Base-by-base conservation (phyloP, 148 eudicot genomes). In the Silene uniflora region DNA sequence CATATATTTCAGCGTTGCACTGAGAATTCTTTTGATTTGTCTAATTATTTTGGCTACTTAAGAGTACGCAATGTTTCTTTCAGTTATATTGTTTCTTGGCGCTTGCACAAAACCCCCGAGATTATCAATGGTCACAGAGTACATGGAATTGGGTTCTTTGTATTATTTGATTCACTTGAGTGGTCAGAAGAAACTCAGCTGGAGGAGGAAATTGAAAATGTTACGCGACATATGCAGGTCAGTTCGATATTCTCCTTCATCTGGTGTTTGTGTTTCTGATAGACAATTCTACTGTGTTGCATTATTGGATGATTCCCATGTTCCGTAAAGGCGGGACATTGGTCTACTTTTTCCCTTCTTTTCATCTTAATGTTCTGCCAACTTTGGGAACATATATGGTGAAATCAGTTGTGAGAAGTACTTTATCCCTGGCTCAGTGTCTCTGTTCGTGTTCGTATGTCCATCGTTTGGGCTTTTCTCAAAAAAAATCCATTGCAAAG, bases 141-240 rank as follows among this genome's bases (percentile, higher is more conserved):
- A 89, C 90, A 96, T 96, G 99, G 99, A 96, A 84, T 89, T 91
- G 94, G 99, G 99, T 75, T 96, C 99, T 17, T 83, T 92, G 78
- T 96, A 90, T 81, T 92, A 86, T 85, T 83, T 92, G 89, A 89
- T 96, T 72, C 99, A 96, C 83, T 62, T 84, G 81, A 92, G 98
- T 78, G 96, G 98, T 73, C 98, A 92, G 87, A 96, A 96, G 91
- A 96, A 88, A 82, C 85, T 96, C 71, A 89, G 89, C 86, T 92
- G 99, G 99, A 83, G 98, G 77, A 88, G 90, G 84, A 89, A 86
- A 81, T 84, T 96, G 74, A 92, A 91, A 81, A 96, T 96, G 99
- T 82, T 92, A 67, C 97, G 98, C 60, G 99, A 96, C 80, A 96
- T 96, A 86, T 92, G 99, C 99, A 92, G 99, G 99, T 93, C 29